phyloP scores from a whole-genome alignment of 2,329 filamentous ascomycete genomes.

The Aschersonia sp. region DNA sequence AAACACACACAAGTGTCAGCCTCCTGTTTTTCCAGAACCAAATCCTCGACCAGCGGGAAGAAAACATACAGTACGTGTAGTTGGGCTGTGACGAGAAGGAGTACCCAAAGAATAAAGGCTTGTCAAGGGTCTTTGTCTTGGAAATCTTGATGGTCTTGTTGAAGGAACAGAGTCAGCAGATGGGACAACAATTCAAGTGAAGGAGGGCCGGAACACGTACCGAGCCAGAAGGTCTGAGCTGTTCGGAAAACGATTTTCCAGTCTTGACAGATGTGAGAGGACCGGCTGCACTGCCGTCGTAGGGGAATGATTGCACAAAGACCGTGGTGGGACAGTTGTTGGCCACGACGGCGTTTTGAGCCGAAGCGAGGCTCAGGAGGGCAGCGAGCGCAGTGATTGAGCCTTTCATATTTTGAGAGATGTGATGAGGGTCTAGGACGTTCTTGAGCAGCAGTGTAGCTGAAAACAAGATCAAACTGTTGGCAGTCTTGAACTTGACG shows the following conservation, averaged over 20 bases:
- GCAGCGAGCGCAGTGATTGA: conserved; percentile 13
- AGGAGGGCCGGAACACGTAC: conserved; percentile 10
- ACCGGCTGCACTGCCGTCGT: conserved; percentile 15
- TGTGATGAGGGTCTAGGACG: too few relatives aligned
- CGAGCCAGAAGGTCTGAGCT: conserved; percentile 19
- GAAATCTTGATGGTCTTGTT: conserved; percentile 25
- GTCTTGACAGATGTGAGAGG: conserved; percentile 16
- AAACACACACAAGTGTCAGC: not conserved
- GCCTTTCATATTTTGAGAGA: conserved; percentile 12
- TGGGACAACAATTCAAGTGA: too few relatives aligned
- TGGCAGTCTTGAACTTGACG: too few relatives aligned
- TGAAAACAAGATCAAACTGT: too few relatives aligned
- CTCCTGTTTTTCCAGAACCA: not conserved
- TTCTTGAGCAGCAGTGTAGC: too few relatives aligned
- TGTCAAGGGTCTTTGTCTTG: conserved; percentile 18
- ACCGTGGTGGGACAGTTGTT: conserved; percentile 18
- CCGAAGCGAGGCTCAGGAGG: conserved; percentile 17
- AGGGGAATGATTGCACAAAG: conserved; percentile 24
- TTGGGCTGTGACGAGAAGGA: conserved; percentile 20
- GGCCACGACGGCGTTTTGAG: conserved; percentile 20
- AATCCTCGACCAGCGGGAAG: not conserved
- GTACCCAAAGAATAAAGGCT: conserved; percentile 27
- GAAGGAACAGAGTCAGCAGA: too few relatives aligned
- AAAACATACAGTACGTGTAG: conserved; percentile 23
- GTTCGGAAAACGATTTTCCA: conserved; percentile 20